Percentiles rank a stretch among this genome's conserved stretches.
Conservation (phyloP, 108 stramenopile species). For the Pseudonitzschia delicatissima region DNA sequence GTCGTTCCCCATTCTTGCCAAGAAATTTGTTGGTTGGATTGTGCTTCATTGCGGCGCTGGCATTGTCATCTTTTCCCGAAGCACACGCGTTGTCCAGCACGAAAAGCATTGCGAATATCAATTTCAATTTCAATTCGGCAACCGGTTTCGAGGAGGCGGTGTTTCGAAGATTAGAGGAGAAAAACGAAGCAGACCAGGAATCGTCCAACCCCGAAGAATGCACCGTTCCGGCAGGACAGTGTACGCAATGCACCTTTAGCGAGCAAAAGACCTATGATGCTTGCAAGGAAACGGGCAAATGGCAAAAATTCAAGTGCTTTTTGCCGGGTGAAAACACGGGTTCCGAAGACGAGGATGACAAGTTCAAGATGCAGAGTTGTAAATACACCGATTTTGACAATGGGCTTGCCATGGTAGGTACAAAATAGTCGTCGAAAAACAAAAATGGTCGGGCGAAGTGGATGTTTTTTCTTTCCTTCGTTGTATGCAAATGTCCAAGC, state of each 20-base stretch:
- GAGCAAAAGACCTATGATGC: slow-evolving; percentile 11
- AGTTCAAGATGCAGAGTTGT: slow-evolving; percentile 20
- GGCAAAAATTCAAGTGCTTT: slow-evolving; percentile 18
- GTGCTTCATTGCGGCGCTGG: background rate
- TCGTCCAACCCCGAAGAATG: background rate
- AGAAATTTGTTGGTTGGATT: background rate
- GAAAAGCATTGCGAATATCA: background rate
- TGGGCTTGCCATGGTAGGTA: slow-evolving; percentile 26
- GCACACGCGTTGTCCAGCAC: too few relatives aligned
- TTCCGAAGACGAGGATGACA: background rate
- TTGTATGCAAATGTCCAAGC: too few relatives aligned
- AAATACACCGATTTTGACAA: slow-evolving; percentile 24
- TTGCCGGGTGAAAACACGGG: background rate
- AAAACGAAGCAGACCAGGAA: background rate
- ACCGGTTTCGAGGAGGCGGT: background rate
- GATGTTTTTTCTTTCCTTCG: too few relatives aligned
- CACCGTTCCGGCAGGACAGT: slow-evolving; percentile 6
- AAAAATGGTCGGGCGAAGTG: too few relatives aligned
- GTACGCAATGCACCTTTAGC: slow-evolving; percentile 16
- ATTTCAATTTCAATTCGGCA: too few relatives aligned
- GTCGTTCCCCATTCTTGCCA: too few relatives aligned
- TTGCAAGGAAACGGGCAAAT: slow-evolving; percentile 23
- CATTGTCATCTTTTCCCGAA: too few relatives aligned
- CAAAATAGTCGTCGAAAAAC: background rate
- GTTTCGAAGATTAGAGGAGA: background rate